Conservation (phyloP, 108 stramenopile species). For the Nitzschia sp. region DNA sequence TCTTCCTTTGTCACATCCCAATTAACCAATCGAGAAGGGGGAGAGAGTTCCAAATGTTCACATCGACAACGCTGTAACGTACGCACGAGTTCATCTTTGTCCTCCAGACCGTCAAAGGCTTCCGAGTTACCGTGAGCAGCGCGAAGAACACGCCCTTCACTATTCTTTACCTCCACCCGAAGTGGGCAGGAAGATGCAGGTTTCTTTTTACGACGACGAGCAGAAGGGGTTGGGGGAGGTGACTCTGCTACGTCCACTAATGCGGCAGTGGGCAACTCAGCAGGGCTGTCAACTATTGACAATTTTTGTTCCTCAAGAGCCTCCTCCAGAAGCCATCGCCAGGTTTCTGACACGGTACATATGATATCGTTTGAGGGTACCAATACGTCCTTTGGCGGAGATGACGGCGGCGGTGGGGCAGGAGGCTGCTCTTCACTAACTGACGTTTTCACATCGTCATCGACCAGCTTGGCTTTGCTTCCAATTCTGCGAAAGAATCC, state of each 20-base stretch:
- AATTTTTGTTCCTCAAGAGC: constrained; percentile 14
- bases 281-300: constrained; percentile 9
- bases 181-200: constrained; percentile 7
- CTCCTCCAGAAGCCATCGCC: constrained; percentile 36
- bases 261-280: constrained; percentile 16
- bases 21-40: constrained; percentile 49
- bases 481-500: constrained; percentile 3
- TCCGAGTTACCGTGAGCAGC: constrained; percentile 50
- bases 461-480: neutral
- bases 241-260: neutral
- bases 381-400: neutral
- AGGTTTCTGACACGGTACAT: constrained; percentile 27
- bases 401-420: neutral
- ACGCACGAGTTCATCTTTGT: constrained; percentile 61
- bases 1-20: constrained; percentile 58
- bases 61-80: constrained; percentile 59
- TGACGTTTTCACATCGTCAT: neutral
- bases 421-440: neutral
- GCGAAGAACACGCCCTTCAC: constrained; percentile 5
- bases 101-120: constrained; percentile 57
- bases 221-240: constrained; percentile 11
- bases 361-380: neutral
- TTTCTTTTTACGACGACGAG: constrained; percentile 25
- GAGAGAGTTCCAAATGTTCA: constrained; percentile 45
- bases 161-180: constrained; percentile 17